These are phyloP conservation scores for Cupressus sempervirens DNA, from an alignment of 75 land plant genomes.

Conservation along the genomic window DNA sequence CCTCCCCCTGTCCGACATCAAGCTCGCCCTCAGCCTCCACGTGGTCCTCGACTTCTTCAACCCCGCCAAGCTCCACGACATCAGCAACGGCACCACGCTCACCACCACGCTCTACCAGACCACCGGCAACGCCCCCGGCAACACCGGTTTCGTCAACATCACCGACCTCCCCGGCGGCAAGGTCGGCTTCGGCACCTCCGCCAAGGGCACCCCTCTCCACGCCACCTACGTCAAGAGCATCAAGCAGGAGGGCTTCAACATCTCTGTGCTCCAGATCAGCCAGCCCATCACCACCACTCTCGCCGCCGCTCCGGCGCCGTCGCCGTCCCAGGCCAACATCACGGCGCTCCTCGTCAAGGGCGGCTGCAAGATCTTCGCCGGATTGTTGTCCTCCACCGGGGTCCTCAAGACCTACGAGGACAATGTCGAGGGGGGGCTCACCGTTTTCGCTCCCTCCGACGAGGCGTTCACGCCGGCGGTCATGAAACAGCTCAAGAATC, in stretches of 20 bases:
- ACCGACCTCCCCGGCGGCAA: constrained; percentile 51
- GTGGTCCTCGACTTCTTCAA: constrained; percentile 70
- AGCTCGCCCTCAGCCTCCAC: constrained; percentile 65
- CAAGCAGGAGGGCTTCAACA: constrained; percentile 51
- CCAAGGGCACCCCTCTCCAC: constrained; percentile 19
- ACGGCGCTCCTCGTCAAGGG: constrained; percentile 30
- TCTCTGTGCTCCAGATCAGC: constrained; percentile 62
- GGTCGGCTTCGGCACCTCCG: constrained; percentile 39
- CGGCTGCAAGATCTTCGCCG: constrained; percentile 61
- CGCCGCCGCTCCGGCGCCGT: constrained; percentile 43
- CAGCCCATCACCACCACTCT: constrained; percentile 26
- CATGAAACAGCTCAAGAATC: constrained; percentile 35
- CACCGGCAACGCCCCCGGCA: constrained; percentile 64
- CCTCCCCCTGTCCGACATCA: constrained; percentile 29
- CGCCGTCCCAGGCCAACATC: constrained; percentile 31
- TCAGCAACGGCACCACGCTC: constrained; percentile 52
- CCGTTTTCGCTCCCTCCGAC: constrained; percentile 63
- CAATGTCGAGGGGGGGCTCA: constrained; percentile 35
- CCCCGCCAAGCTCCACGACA: constrained; percentile 57
- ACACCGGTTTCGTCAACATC: constrained; percentile 80
- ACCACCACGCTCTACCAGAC: constrained; percentile 70
- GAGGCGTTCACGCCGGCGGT: constrained; percentile 32
- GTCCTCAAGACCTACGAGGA: constrained; percentile 22
- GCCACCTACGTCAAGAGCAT: constrained; percentile 44
- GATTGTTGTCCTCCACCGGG: constrained; percentile 10